A percentile compares a stretch with the other conserved stretches of the same genome.
Conservation (phyloP, 306 rosid species). For the Hippophae gyantsensis region DNA sequence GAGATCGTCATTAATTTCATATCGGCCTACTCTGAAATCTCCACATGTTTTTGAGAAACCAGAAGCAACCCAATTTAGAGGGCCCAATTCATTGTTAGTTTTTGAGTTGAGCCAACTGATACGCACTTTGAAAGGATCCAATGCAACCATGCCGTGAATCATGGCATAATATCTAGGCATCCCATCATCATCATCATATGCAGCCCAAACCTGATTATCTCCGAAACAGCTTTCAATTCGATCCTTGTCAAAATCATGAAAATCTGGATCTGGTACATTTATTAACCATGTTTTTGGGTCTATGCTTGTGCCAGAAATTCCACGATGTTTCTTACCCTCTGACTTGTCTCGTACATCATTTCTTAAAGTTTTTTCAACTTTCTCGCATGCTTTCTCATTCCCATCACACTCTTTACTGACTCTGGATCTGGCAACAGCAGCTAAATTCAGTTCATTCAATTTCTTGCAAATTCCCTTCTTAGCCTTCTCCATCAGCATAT, state of each 20-base stretch:
- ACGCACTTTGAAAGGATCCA: conserved; percentile 53
- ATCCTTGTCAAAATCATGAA: conserved; percentile 67
- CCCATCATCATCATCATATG: conserved; percentile 62
- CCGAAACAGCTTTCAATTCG: conserved; percentile 57
- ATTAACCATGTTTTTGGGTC: conserved; percentile 27
- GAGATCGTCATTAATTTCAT: conserved; percentile 35
- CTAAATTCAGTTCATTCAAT: conserved; percentile 30
- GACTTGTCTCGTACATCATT: background rate
- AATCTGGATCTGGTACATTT: conserved; percentile 75
- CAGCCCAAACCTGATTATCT: conserved; percentile 79
- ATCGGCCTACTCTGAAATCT: conserved; percentile 52
- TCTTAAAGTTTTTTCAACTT: conserved; percentile 16
- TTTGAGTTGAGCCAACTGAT: conserved; percentile 69
- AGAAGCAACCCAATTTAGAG: conserved; percentile 52
- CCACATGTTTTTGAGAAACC: conserved; percentile 77
- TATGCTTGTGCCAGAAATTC: conserved; percentile 10
- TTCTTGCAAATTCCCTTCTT: conserved; percentile 47
- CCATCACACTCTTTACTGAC: conserved; percentile 11
- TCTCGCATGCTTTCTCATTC: conserved; percentile 4
- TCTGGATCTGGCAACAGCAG: conserved; percentile 9
- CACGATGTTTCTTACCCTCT: conserved; percentile 13
- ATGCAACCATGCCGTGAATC: conserved; percentile 45
- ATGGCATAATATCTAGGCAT: conserved; percentile 88
- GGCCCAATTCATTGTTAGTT: conserved; percentile 44
- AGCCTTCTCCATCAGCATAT: conserved; percentile 48